Evolutionary conservation across 176 grass and related monocot genomes (phyloP).

Genomic region (Leersia perrieri): DNA sequence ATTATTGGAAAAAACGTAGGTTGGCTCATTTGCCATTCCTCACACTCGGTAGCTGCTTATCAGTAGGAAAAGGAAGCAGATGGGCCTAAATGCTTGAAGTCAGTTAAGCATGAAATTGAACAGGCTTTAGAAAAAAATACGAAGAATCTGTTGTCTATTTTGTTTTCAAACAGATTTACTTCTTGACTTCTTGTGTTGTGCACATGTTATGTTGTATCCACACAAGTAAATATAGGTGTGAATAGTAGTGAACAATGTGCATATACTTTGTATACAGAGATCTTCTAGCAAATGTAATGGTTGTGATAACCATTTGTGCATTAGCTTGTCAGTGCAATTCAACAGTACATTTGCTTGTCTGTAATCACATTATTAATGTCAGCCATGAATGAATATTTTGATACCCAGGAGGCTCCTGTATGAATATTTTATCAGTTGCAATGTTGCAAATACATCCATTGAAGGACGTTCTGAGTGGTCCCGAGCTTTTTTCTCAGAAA

Average conservation of each 20-base stretch:
- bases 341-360: neutral
- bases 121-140: no score
- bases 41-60: slow-evolving; percentile 44
- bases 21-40: slow-evolving; percentile 42
- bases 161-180: neutral
- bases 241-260: neutral
- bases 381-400: neutral
- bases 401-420: neutral
- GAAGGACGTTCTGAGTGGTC: no score
- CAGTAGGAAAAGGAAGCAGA: slow-evolving; percentile 45
- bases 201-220: neutral
- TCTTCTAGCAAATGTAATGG: neutral
- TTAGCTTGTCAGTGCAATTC: neutral
- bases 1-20: slow-evolving; percentile 55
- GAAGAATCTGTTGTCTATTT: neutral
- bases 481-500: slow-evolving; percentile 1
- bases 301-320: neutral
- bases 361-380: neutral
- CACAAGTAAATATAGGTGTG: neutral
- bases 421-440: neutral
- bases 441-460: no score
- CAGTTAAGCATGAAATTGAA: neutral
- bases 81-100: slow-evolving; percentile 38
- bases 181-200: neutral
- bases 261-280: neutral